Conservation (phyloP, 1,139 yeast genomes). For the Hanseniaspora sp. region DNA sequence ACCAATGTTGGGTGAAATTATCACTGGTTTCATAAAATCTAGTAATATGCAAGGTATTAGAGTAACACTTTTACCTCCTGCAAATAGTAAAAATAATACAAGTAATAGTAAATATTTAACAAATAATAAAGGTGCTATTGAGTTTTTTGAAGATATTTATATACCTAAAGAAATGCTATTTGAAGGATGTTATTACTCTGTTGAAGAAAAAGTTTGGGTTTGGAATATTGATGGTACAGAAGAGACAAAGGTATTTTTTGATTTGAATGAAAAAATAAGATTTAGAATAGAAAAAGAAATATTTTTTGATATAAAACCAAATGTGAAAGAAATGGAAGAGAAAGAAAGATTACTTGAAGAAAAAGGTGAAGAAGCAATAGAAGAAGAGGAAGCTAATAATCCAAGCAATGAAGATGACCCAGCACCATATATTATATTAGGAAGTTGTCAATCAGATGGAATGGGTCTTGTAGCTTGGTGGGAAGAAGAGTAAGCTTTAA, state of each 20-base stretch:
- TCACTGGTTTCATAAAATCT: slow-evolving; percentile 86
- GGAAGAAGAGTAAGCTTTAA: slow-evolving; percentile 36
- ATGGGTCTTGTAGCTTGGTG: slow-evolving; percentile 97
- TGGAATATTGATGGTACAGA: slow-evolving; percentile 56
- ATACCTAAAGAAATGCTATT: slow-evolving; percentile 73
- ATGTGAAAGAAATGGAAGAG: slow-evolving; percentile 40
- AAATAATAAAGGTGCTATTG: slow-evolving; percentile 33
- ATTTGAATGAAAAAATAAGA: slow-evolving; percentile 79
- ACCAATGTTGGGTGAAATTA: slow-evolving; percentile 88
- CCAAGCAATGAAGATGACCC: slow-evolving; percentile 24
- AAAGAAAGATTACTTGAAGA: slow-evolving; percentile 30
- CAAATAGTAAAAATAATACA: slow-evolving; percentile 11
- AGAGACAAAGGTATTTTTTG: slow-evolving; percentile 63
- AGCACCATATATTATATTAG: slow-evolving; percentile 75
- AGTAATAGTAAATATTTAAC: slow-evolving; percentile 10
- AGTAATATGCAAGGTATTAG: slow-evolving; percentile 80
- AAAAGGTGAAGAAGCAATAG: slow-evolving; percentile 21
- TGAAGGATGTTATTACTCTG: slow-evolving; percentile 60
- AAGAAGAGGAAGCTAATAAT: not conserved
- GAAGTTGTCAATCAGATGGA: slow-evolving; percentile 92
- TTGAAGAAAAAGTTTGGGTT: slow-evolving; percentile 85
- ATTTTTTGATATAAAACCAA: slow-evolving; percentile 72
- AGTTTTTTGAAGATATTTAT: slow-evolving; percentile 83
- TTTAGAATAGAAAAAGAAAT: slow-evolving; percentile 84
- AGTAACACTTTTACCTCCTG: slow-evolving; percentile 27